Percentiles rank a stretch among this genome's conserved stretches.
These are phyloP conservation scores for Cyberlindnera mycetangii DNA, from an alignment of 805 yeast species.

Conservation along the genomic window DNA sequence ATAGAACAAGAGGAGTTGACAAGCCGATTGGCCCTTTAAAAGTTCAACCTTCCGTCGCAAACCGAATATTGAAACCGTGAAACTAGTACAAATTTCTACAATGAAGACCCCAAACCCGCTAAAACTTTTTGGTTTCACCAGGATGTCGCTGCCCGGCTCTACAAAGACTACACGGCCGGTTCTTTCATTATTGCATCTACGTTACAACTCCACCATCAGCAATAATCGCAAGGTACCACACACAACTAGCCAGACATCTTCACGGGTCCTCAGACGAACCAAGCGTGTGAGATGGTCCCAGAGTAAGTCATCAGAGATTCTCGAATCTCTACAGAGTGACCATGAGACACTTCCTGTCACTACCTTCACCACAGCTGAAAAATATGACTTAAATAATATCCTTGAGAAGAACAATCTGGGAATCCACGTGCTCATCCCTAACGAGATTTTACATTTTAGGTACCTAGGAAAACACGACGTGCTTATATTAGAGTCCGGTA, in stretches of 20 bases:
- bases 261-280: conserved; percentile 16
- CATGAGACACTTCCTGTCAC: conserved; percentile 47
- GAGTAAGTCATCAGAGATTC: conserved; percentile 1
- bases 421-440: conserved; percentile 48
- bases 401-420: conserved; percentile 30
- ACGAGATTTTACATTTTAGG: conserved; percentile 62
- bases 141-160: background rate
- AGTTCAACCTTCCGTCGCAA: too few species aligned
- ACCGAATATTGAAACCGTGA: too few species aligned
- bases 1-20: too few species aligned
- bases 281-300: conserved; percentile 9
- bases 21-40: too few species aligned
- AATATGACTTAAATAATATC: conserved; percentile 53
- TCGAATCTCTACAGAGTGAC: conserved; percentile 8
- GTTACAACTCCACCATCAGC: conserved; percentile 3
- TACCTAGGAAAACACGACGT: conserved; percentile 48
- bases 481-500: conserved; percentile 71
- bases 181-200: background rate
- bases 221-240: conserved; percentile 5
- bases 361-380: conserved; percentile 70
- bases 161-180: background rate
- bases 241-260: conserved; percentile 10
- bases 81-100: too few species aligned
- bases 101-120: background rate
- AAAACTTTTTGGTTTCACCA: background rate